Base-by-base conservation (phyloP, 805 yeast species). In the Wilhelminamyces savonicus region DNA sequence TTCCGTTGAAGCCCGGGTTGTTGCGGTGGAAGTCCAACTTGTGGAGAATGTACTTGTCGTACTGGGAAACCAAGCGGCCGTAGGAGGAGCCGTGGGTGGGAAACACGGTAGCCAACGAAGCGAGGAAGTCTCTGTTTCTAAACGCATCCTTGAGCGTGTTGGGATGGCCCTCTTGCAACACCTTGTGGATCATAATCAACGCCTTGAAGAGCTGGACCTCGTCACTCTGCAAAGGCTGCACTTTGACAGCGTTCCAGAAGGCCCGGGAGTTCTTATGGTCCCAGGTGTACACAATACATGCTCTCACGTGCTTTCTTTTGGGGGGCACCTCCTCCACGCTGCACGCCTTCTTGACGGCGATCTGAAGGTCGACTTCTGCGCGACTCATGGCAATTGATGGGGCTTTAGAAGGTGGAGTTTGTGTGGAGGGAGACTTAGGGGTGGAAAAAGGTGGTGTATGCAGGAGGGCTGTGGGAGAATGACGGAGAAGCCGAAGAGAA, bases 131-230 rank as follows among this genome's bases (percentile, higher is more conserved):
- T 29, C 77, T 63, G 51, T 87, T 85, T 37, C 76, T 67, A 46
- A 76, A 82, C 2, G 86, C 97, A 46, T 86, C 96, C 29, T 74
- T 68, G 45, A 90, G 60, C 5, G 85, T 78, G 16, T 84, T 71
- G 10, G 86, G 86, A 53, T 90, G 97, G n/a, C 98, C 98, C 56
- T 90, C 98, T 54, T 92, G 97, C n/a, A 90, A 61, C 5, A 92
- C 90, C 48, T 90, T 88, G 48, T 90, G 97, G 27, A 87, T 70
- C 40, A 84, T 71, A 31, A 88, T 82, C 49, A 92, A 63, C 11
- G 94, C 79, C 52, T 90, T 90, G 63, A 87, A 88, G 37, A 83
- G 56, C 56, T 83, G 94, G 12, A 88, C 71, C 41, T 86, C 94
- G 46, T 84, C 90, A 33, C 74, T 70, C 39, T 80, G 87, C 34